phyloP scores from a whole-genome alignment of 768 basidiomycete species.

The Leccinum broughii region DNA sequence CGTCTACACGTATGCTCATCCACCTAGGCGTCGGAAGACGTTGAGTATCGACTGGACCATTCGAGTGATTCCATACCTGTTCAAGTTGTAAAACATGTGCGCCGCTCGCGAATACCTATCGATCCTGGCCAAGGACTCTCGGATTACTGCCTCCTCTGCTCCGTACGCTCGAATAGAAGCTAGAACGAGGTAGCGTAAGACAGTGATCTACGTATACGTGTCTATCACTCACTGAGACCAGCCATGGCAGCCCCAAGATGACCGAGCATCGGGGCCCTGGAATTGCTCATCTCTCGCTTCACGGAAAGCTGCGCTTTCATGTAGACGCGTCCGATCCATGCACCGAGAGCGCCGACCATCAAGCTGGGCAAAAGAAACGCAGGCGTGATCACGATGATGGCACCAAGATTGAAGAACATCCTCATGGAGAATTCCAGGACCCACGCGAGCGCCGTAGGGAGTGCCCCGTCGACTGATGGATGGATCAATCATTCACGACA shows the following conservation, averaged over 20 bases:
- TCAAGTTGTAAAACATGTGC: conserved; percentile 48
- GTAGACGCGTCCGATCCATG: neutral
- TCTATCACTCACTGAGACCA: neutral
- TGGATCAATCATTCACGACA: neutral
- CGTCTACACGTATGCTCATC: conserved; percentile 56
- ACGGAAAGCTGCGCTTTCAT: conserved; percentile 5
- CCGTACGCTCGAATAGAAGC: conserved; percentile 36
- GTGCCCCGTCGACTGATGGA: neutral
- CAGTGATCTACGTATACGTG: rapidly evolving
- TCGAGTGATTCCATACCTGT: conserved; percentile 33
- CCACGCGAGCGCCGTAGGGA: neutral
- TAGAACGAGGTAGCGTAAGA: neutral
- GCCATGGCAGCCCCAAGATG: conserved; percentile 6
- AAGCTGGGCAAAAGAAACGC: conserved; percentile 1
- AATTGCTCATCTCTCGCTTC: conserved; percentile 9
- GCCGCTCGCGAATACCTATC: conserved; percentile 47
- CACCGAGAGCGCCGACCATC: neutral
- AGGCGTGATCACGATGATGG: neutral
- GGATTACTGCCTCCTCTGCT: conserved; percentile 44
- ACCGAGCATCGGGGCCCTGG: conserved; percentile 1
- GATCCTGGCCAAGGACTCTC: conserved; percentile 45
- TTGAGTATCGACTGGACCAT: neutral
- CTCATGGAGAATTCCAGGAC: conserved; percentile 1
- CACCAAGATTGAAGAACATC: conserved; percentile 7
- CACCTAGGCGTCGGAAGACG: conserved; percentile 32